phyloP scores from a whole-genome alignment of 2,329 filamentous ascomycete species.

The Westerdykella aurantiaca region DNA sequence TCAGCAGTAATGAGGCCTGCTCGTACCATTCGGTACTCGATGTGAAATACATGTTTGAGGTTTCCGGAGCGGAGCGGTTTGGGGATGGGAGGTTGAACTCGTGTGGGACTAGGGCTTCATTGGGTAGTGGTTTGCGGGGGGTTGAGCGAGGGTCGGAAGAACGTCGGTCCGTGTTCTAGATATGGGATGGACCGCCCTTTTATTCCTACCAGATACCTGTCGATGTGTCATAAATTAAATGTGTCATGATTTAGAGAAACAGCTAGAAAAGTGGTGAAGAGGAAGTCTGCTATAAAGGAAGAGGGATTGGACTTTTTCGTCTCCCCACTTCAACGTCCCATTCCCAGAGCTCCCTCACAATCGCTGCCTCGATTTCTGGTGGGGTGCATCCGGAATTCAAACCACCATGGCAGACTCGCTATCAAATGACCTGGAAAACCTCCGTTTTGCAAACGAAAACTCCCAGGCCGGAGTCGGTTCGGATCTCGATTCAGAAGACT shows the following conservation, averaged over 20 bases:
- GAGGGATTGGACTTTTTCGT: no score
- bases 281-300: no score
- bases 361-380: no score
- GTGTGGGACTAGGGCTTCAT: not conserved
- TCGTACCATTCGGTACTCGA: conserved; percentile 83
- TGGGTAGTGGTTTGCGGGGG: not conserved
- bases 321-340: no score
- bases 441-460: no score
- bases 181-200: not conserved
- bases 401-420: no score
- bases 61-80: conserved; percentile 3
- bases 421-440: no score
- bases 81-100: not conserved
- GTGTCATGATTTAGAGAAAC: not conserved
- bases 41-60: conserved; percentile 67
- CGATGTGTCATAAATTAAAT: no score
- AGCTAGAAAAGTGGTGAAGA: not conserved
- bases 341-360: no score
- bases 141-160: not conserved
- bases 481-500: not conserved
- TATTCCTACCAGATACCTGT: not conserved
- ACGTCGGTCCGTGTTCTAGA: not conserved
- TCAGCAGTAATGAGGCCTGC: conserved; percentile 76
- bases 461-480: no score
- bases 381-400: no score